Evolutionary conservation across 331 rosid genomes (phyloP).

Genomic region (Quercus phellos): DNA sequence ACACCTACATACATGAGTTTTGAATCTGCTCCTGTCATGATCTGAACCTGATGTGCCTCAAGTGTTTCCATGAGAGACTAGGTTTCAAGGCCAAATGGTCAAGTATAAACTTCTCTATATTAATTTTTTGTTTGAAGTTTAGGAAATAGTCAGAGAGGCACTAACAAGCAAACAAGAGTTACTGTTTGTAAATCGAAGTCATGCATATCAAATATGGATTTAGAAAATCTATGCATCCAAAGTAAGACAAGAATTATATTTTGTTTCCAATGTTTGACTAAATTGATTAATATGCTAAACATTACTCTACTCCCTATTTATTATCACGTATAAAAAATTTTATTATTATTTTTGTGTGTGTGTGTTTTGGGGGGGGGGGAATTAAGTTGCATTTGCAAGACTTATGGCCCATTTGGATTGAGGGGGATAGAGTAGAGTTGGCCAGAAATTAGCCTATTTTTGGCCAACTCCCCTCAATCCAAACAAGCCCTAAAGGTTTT

Average conservation of each 20-base stretch:
- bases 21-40: not conserved
- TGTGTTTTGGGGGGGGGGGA: accelerated
- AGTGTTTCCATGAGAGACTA: not conserved
- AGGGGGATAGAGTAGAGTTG: too few relatives aligned
- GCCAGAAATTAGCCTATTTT: too few relatives aligned
- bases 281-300: not conserved
- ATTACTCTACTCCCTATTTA: not conserved
- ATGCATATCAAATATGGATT: not conserved
- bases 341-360: not conserved
- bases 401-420: not conserved
- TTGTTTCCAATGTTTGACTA: not conserved
- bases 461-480: too few relatives aligned
- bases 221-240: not conserved
- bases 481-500: not conserved
- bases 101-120: not conserved
- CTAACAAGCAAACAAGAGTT: not conserved
- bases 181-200: not conserved
- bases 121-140: not conserved
- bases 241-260: not conserved
- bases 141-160: not conserved
- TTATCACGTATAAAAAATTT: not conserved
- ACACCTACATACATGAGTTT: not conserved
- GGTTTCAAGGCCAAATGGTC: not conserved
- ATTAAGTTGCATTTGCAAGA: not conserved
- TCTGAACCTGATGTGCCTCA: not conserved